Percentiles rank a stretch among this genome's conserved stretches.
Conservation (phyloP, 805 yeast genomes). For the Yamadazyma sp. region DNA sequence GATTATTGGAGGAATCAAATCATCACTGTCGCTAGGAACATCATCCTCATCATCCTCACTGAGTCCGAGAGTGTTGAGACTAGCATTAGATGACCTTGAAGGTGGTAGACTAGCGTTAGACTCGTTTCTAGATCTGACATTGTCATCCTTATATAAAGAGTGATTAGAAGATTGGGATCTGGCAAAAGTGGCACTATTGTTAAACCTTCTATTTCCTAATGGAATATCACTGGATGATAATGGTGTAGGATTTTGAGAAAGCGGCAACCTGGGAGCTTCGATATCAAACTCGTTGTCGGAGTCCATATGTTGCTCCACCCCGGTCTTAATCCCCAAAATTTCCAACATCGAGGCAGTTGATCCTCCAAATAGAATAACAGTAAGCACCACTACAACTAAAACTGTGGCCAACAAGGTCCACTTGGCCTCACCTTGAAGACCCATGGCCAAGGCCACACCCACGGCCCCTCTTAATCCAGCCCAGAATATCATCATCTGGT, state of each 20-base stretch:
- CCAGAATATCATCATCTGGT: constrained; percentile 99
- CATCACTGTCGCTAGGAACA: constrained; percentile 39
- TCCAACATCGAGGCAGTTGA: constrained; percentile 98
- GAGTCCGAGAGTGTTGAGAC: constrained; percentile 19
- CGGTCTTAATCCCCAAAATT: constrained; percentile 87
- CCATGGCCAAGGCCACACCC: constrained; percentile 98
- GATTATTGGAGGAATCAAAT: constrained; percentile 21
- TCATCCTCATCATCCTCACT: constrained; percentile 22
- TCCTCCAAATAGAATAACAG: constrained; percentile 96
- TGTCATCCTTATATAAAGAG: constrained; percentile 21
- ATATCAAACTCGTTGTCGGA: constrained; percentile 96
- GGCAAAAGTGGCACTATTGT: constrained; percentile 2
- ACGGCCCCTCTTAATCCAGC: constrained; percentile 99
- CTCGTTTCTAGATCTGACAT: constrained; percentile 28
- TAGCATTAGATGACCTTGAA: background rate
- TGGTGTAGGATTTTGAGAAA: constrained; percentile 26
- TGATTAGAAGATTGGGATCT: constrained; percentile 13
- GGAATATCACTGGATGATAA: constrained; percentile 9
- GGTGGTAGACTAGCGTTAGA: constrained; percentile 26
- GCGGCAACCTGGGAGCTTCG: constrained; percentile 58
- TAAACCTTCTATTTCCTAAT: constrained; percentile 21
- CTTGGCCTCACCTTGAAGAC: constrained; percentile 91
- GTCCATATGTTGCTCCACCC: constrained; percentile 69
- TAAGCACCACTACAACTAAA: constrained; percentile 90
- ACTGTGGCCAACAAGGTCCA: constrained; percentile 90